Base-by-base conservation (phyloP, 805 yeast genomes). In the Henningerozyma blattae region DNA sequence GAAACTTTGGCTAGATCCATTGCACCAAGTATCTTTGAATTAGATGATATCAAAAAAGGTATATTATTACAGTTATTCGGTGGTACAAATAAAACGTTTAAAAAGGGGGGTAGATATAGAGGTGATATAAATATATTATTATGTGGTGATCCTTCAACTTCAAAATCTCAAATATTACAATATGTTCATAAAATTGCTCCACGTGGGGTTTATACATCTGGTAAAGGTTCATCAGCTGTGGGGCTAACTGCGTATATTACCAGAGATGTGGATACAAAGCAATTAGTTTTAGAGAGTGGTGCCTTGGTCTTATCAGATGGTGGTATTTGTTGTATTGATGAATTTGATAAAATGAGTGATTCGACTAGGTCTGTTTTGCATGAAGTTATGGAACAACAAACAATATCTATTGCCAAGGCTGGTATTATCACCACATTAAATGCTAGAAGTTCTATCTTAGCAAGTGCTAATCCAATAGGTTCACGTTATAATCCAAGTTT, bases 321-420 rank as follows among this genome's bases (percentile, higher is more conserved):
- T 38, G 98, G 98, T 68, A 77, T 91, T 28, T 91, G 98, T 64
- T 91, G 98, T 61, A 91, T 91, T 54, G 98, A 91, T 65, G 98
- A 91, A 65, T 91, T 89, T 53, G 98, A 91, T 62, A 91, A 91
- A 60, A 91, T 91, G 98, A 72, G 80, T 35, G 97, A 91, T 46
- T 63, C 93, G 2, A 89, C 97, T 0, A 67, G 97, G 50, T 85
- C 95, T 7, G 97, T 91, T 9, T 64, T 91, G 34, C 98, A 91
- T 56, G 98, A 91, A 67, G 98, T 91, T 9, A 91, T 91, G 98
- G 98, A 91, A 63, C 98, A 91, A 56, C 98, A 91, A 58, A 91
- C 98, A 1, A 91, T 91, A 29, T 86, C 96, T 8, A 85, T 91
- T 50, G 98, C 98, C 22, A 91, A 91, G 52, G 98, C 98, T 1